These are phyloP conservation scores for Rubia balearica DNA, from an alignment of 305 asterid genomes.

Conservation along the genomic window DNA sequence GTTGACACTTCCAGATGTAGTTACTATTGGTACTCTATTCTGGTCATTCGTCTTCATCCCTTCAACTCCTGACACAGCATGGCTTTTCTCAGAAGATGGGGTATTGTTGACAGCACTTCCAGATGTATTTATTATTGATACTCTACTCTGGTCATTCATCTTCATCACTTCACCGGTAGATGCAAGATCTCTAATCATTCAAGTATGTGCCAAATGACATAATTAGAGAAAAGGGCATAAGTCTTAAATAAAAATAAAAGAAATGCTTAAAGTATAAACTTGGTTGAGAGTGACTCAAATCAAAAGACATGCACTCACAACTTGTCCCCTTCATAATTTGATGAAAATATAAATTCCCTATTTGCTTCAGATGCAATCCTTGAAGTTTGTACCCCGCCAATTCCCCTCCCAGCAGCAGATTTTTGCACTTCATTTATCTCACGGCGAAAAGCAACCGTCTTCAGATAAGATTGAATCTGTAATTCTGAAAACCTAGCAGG, in stretches of 20 bases:
- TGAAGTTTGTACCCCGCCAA: slow-evolving; percentile 82
- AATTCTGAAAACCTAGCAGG: slow-evolving; percentile 91
- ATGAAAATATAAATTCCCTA: slow-evolving; percentile 86
- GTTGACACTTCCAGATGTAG: slow-evolving; percentile 23
- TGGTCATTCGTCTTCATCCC: slow-evolving; percentile 22
- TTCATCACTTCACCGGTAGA: slow-evolving; percentile 57
- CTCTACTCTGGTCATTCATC: slow-evolving; percentile 34
- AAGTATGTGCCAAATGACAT: neutral
- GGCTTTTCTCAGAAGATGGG: slow-evolving; percentile 27
- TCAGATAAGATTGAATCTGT: slow-evolving; percentile 92
- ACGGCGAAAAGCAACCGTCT: slow-evolving; percentile 97
- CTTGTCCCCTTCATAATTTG: slow-evolving; percentile 84
- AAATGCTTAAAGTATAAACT: slow-evolving; percentile 8
- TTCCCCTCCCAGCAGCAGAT: slow-evolving; percentile 88
- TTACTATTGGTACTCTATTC: slow-evolving; percentile 31
- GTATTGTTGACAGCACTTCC: slow-evolving; percentile 23
- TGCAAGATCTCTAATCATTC: slow-evolving; percentile 53
- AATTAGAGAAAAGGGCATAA: neutral
- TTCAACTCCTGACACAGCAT: slow-evolving; percentile 29
- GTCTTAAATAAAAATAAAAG: slow-evolving; percentile 8
- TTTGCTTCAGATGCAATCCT: slow-evolving; percentile 98
- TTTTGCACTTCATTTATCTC: slow-evolving; percentile 92
- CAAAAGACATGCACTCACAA: slow-evolving; percentile 39
- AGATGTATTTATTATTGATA: slow-evolving; percentile 27
- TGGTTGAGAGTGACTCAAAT: neutral